Percentiles rank a stretch among this genome's conserved stretches.
These are phyloP conservation scores for Rhizopus stolonifer DNA, from an alignment of 371 early-diverging fungal species.

Conservation along the genomic window DNA sequence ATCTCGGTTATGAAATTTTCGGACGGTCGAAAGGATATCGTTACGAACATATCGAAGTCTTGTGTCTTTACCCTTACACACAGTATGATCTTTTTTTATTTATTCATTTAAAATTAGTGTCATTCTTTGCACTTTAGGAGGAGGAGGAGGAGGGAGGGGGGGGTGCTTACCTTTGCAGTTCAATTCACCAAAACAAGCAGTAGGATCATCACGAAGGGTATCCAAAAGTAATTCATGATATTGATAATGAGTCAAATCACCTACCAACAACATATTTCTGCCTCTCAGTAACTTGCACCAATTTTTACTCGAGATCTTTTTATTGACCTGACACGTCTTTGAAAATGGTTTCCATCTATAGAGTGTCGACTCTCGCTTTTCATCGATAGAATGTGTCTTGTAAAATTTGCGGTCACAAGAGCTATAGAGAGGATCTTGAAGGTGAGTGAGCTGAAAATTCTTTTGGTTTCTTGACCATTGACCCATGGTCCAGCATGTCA, in stretches of 20 bases:
- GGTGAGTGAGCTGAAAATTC: conserved; percentile 25
- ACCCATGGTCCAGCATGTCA: conserved; percentile 31
- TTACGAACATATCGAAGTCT: conserved; percentile 55
- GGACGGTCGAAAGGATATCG: conserved; percentile 49
- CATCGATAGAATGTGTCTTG: conserved; percentile 17
- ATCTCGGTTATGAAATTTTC: conserved; percentile 30
- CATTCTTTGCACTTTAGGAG: no score
- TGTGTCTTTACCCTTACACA: conserved; percentile 32
- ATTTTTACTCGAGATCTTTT: conserved; percentile 18
- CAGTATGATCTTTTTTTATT: conserved; percentile 51
- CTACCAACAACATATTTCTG: conserved; percentile 48
- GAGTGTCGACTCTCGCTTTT: conserved; percentile 28
- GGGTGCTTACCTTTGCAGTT: conserved; percentile 49
- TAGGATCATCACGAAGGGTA: conserved; percentile 46
- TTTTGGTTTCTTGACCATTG: conserved; percentile 24
- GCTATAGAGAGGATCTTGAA: conserved; percentile 44
- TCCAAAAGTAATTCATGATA: conserved; percentile 56
- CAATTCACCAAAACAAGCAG: conserved; percentile 56
- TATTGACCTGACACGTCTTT: conserved; percentile 6
- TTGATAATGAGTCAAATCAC: conserved; percentile 58
- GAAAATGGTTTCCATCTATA: conserved; percentile 31
- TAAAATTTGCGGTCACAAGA: conserved; percentile 36
- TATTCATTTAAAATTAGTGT: no score
- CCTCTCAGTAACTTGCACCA: conserved; percentile 42
- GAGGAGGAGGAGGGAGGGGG: no score